Base-by-base conservation (phyloP, 78 protist genomes). In the Cavenderia fasciculata region DNA sequence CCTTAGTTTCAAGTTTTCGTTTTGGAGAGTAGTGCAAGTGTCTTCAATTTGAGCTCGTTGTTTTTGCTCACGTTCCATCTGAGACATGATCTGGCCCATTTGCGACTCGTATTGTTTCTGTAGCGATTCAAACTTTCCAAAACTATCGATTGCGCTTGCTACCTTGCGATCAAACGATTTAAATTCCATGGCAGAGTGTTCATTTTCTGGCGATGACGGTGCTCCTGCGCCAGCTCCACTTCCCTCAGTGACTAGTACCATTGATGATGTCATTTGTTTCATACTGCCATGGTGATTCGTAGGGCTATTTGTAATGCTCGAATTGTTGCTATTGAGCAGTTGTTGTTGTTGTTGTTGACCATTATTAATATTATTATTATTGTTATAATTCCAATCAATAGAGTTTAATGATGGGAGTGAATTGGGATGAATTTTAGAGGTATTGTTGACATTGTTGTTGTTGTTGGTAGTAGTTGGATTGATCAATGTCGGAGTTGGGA, bases 21-120 rank as follows among this genome's bases (percentile, higher is more conserved):
- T 36, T 49, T 76, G 74, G 23, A 76, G 66, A 40, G 12, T 76
- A 8, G 68, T 25, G 18, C 62, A 59, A 14, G 16, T 21, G 14
- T 76, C 86, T 36, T 76, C 86, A 12, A 76, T 31, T 6, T 56
- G 19, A 34, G 59, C 49, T 49, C 86, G 29, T 31, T 61, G 59
- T 36, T 62, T 76, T 47, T 59, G 72, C 18, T 76, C 86, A n/a
- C 71, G 40, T 31, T 76, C 74, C 18, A 76, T 59, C 49, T 76
- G 86, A 23, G 59, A 51, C 49, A 76, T 54, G 8, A 62, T 34
- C 2, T 56, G 38, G 44, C 62, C 86, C 25, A 76, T 76, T 47
- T 59, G 51, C 2, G 23, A 29, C 29, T 76, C 86, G 16, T 76
- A 76, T 44, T 40, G 40, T 57, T 41, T 51, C 46, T 49, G 76